Conservation (phyloP, 495 filamentous ascomycete genomes). For the Barbatosphaeria neglecta region DNA sequence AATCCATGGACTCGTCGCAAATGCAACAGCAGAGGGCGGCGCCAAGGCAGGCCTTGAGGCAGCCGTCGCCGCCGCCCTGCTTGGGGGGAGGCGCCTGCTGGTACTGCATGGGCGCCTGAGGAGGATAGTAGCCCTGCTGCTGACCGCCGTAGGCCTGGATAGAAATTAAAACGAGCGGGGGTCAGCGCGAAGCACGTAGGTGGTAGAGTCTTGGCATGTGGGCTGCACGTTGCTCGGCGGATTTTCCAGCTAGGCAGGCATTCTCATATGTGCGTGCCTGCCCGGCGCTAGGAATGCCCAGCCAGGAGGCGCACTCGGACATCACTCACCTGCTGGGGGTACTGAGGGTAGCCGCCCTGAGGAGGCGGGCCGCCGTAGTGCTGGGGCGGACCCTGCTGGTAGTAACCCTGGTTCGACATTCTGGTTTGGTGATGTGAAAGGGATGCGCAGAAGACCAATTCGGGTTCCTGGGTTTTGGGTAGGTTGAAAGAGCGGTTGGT, state of each 20-base stretch:
- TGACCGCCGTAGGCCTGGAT: constrained; percentile 9
- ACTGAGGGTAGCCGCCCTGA: constrained; percentile 6
- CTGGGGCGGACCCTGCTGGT: constrained; percentile 12
- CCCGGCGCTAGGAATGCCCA: too few species aligned
- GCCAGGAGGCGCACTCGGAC: background rate
- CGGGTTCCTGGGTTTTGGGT: background rate
- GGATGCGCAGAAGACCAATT: background rate
- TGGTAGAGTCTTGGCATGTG: too few species aligned
- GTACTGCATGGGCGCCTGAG: constrained; percentile 29
- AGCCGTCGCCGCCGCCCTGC: constrained; percentile 33
- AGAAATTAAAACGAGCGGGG: background rate
- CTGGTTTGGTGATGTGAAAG: background rate
- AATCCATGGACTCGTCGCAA: constrained; percentile 58
- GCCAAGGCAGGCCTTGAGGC: constrained; percentile 47
- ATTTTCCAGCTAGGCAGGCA: too few species aligned
- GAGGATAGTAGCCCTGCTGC: background rate
- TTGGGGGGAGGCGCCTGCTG: constrained; percentile 22
- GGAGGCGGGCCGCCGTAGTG: constrained; percentile 1
- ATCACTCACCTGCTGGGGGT: constrained; percentile 8
- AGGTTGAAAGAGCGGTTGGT: background rate
- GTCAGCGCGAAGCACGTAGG: background rate
- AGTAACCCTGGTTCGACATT: constrained; percentile 38
- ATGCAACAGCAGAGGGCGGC: constrained; percentile 59
- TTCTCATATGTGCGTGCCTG: too few species aligned
- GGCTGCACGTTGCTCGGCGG: too few species aligned